Conservation (phyloP, 2,329 filamentous ascomycete species). For the Aspergillus amoenus region DNA sequence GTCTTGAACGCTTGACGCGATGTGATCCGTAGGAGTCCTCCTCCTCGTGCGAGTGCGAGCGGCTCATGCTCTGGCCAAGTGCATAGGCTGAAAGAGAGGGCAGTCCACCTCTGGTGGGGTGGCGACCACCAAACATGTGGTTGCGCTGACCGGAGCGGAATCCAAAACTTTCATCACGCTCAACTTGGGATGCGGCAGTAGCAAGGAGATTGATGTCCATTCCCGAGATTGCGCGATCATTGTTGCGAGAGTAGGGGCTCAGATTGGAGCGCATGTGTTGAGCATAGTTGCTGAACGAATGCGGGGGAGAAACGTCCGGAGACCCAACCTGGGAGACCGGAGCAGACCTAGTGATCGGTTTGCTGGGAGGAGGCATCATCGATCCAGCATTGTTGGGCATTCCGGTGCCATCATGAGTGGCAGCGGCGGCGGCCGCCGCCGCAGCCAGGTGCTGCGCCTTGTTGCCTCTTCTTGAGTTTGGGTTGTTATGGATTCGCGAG, state of each 20-base stretch:
- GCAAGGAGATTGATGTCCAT: slow-evolving; percentile 69
- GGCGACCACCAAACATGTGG: slow-evolving; percentile 49
- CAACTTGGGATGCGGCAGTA: slow-evolving; percentile 66
- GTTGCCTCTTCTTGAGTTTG: slow-evolving; percentile 90
- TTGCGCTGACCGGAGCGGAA: slow-evolving; percentile 45
- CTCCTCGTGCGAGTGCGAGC: slow-evolving; percentile 78
- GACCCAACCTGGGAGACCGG: slow-evolving; percentile 83
- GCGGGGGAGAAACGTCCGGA: slow-evolving; percentile 94
- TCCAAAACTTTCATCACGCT: slow-evolving; percentile 57
- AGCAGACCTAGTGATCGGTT: slow-evolving; percentile 82
- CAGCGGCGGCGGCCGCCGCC: slow-evolving; percentile 54
- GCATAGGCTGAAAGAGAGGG: slow-evolving; percentile 77
- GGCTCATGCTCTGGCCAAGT: slow-evolving; percentile 79
- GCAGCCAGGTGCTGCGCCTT: slow-evolving; percentile 69
- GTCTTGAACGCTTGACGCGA: slow-evolving; percentile 82
- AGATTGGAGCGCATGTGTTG: slow-evolving; percentile 59
- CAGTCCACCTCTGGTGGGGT: slow-evolving; percentile 60
- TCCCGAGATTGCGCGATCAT: slow-evolving; percentile 49
- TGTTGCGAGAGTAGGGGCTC: slow-evolving; percentile 52
- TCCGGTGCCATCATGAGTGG: slow-evolving; percentile 49
- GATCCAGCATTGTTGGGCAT: slow-evolving; percentile 48
- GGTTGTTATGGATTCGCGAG: slow-evolving; percentile 98
- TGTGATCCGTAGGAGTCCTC: slow-evolving; percentile 68
- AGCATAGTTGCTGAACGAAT: slow-evolving; percentile 70
- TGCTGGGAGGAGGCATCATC: slow-evolving; percentile 78